These are phyloP conservation scores for Chenopodium suecicum DNA, from an alignment of 148 eudicot genomes.

Conservation along the genomic window DNA sequence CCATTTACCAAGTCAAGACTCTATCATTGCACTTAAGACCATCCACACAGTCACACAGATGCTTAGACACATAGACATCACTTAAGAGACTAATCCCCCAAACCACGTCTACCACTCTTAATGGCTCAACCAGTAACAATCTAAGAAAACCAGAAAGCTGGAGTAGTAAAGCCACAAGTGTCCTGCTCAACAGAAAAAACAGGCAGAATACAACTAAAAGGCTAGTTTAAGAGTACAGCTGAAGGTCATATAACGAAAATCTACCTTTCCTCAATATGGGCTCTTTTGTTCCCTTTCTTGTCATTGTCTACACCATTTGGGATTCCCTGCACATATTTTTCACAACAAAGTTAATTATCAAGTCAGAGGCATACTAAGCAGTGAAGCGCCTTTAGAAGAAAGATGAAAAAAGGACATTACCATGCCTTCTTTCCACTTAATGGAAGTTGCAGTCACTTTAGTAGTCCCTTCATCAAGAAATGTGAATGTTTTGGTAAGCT, in stretches of 20 bases:
- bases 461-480: conserved; percentile 87
- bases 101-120: not conserved
- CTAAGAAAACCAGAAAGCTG: not conserved
- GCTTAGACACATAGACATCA: no score
- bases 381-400: not conserved
- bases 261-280: conserved; percentile 81
- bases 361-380: not conserved
- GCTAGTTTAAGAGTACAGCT: not conserved
- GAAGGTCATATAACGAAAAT: not conserved
- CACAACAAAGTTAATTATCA: not conserved
- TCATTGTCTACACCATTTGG: conserved; percentile 65
- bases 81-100: not conserved
- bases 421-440: conserved; percentile 96
- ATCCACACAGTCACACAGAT: no score
- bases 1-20: no score
- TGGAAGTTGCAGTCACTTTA: conserved; percentile 74
- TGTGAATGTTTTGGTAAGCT: conserved; percentile 80
- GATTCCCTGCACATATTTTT: conserved; percentile 45
- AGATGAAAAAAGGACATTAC: conserved; percentile 37
- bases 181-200: not conserved
- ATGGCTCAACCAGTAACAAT: not conserved
- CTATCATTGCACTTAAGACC: no score
- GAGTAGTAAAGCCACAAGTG: not conserved
- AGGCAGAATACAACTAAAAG: not conserved
- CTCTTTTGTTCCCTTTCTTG: conserved; percentile 85